Evolutionary conservation across 768 basidiomycete genomes (phyloP).

Genomic region (Hypholoma fasciculare): DNA sequence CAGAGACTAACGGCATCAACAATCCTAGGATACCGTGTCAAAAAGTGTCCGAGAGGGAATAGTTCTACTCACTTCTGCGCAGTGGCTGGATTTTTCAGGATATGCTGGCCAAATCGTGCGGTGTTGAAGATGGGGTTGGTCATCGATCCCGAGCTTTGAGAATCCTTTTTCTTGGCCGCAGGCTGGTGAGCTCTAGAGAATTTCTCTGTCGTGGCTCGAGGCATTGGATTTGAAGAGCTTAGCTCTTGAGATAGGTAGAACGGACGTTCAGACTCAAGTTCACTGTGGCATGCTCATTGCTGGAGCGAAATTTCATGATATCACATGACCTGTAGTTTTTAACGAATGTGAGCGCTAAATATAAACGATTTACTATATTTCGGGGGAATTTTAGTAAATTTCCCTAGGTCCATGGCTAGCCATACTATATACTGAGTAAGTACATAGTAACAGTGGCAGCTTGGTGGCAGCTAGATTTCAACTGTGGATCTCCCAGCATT

Average conservation of each 20-base stretch:
- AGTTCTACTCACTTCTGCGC: constrained; percentile 74
- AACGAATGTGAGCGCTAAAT: too few relatives aligned
- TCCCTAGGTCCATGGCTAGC: too few relatives aligned
- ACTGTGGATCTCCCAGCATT: too few relatives aligned
- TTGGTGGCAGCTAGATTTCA: too few relatives aligned
- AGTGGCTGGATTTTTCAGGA: constrained; percentile 90
- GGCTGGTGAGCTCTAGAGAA: constrained; percentile 72
- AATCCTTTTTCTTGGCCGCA: constrained; percentile 50
- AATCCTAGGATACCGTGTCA: constrained; percentile 31
- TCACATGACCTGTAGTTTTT: neutral
- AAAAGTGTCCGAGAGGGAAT: neutral
- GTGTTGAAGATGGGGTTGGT: constrained; percentile 95
- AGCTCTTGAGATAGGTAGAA: too few relatives aligned
- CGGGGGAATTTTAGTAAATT: too few relatives aligned
- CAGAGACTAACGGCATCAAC: constrained; percentile 40
- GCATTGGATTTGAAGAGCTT: constrained; percentile 45
- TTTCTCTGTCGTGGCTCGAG: constrained; percentile 75
- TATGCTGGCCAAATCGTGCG: constrained; percentile 95
- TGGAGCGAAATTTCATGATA: neutral
- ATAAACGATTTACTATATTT: too few relatives aligned
- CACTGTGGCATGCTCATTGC: too few relatives aligned
- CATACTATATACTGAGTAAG: too few relatives aligned
- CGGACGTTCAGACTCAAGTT: neutral
- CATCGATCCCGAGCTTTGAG: constrained; percentile 42
- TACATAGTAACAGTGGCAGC: too few relatives aligned